Percentiles rank a stretch among this genome's conserved stretches.
These are phyloP conservation scores for Fusarium agapanthi DNA, from an alignment of 2,329 filamentous ascomycete genomes.

Conservation along the genomic window DNA sequence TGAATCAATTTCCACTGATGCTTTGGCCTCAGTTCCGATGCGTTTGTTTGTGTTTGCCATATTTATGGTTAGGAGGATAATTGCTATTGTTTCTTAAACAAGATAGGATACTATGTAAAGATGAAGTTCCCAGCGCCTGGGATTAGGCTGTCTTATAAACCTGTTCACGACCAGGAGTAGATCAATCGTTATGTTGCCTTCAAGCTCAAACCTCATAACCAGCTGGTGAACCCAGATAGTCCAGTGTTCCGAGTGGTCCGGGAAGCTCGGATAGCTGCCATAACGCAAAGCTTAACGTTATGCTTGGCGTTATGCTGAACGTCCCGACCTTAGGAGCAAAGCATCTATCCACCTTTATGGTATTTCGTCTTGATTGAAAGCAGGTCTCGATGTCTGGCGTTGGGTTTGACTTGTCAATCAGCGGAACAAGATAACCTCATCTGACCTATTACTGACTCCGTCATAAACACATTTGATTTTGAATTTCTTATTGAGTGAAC, in stretches of 20 bases:
- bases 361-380: neutral
- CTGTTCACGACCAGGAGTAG: fast-evolving
- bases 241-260: neutral
- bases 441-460: no score
- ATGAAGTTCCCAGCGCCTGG: neutral
- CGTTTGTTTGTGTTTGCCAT: neutral
- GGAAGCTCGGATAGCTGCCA: neutral
- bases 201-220: neutral
- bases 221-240: neutral
- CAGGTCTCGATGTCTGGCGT: neutral
- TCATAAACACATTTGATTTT: no score
- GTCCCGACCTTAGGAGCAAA: fast-evolving
- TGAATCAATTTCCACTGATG: neutral
- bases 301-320: neutral
- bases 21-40: neutral
- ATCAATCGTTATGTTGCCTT: neutral
- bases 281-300: neutral
- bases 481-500: no score
- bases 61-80: neutral
- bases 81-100: neutral
- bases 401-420: neutral
- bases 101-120: neutral
- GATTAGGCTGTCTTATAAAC: neutral
- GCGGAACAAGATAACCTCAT: neutral
- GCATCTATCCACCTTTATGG: neutral